Base-by-base conservation (phyloP, 306 rosid species). In the Quercus agrifolia region DNA sequence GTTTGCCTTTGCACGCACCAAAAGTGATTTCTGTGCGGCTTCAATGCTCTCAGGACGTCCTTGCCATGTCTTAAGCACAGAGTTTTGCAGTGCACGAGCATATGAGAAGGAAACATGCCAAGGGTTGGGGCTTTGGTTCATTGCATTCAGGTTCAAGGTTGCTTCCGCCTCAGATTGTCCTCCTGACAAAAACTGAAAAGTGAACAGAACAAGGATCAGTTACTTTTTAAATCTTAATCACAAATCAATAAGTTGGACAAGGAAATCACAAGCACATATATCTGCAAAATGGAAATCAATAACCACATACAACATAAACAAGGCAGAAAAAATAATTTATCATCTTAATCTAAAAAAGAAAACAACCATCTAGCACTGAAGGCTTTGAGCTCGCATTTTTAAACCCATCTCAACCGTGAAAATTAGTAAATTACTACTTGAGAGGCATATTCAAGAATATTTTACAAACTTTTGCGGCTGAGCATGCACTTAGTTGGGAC, bases 61-160 rank as follows among this genome's bases (percentile, higher is more conserved):
- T 81, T 95, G 94, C 99, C 99, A 95, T 56, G 99, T 82, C 90
- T 91, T 95, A 13, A 95, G 98, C 76, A 95, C 99, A 0, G 91
- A 51, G 88, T 95, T 95, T 79, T 91, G 99, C 79, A 95, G 79
- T 14, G 99, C 99, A 75, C 99, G 97, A 21, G 99, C 99, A 55
- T 95, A 95, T 1, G 99, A 95, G 90, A 95, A 93, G 75, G 99
- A 95, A 2, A 95, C 98, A 20, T 95, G 99, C 99, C 99, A 95
- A 18, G 99, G 99, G 93, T 95, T 95, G 49, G 97, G 94, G 80
- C 94, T 91, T 74, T 95, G 97, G 94, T 95, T 95, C 99, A 95
- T 95, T 63, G 99, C 99, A 77, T 95, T 88, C 11, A 95, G 91
- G 82, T 95, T 95, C 78, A 95, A 81, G 33, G 98, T 95, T 4